These are phyloP conservation scores for Hypoxylon cercidicola DNA, from an alignment of 495 filamentous ascomycete species.

Conservation along the genomic window DNA sequence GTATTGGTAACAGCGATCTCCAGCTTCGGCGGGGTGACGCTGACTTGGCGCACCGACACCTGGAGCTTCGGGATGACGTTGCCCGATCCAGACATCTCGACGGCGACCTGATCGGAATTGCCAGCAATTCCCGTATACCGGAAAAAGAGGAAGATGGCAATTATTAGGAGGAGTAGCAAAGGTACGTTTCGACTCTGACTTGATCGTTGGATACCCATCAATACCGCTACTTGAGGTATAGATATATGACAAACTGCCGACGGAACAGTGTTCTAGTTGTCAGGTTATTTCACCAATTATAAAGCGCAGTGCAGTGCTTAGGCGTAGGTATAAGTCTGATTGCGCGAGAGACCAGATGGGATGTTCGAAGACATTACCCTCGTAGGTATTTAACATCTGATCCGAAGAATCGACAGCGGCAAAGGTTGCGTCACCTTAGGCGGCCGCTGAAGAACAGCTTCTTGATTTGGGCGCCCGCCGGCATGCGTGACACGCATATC, in stretches of 20 bases:
- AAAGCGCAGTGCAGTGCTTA: too few species aligned
- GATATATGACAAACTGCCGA: too few species aligned
- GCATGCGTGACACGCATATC: background rate
- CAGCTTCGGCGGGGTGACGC: conserved; percentile 38
- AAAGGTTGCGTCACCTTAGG: conserved; percentile 20
- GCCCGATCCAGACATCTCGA: conserved; percentile 21
- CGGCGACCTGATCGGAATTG: conserved; percentile 26
- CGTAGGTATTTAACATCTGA: conserved; percentile 18
- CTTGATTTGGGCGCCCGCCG: conserved; percentile 18
- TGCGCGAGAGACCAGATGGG: too few species aligned
- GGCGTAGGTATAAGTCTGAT: too few species aligned
- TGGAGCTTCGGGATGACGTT: conserved; percentile 42
- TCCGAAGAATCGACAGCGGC: conserved; percentile 4
- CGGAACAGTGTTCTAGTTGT: too few species aligned
- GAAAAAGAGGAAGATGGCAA: conserved; percentile 10
- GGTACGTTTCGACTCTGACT: conserved; percentile 9
- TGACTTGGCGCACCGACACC: conserved; percentile 45
- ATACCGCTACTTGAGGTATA: background rate
- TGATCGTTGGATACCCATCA: conserved; percentile 15
- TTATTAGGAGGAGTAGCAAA: conserved; percentile 5
- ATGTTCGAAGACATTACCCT: background rate
- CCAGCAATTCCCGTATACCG: conserved; percentile 24
- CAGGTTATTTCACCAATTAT: background rate
- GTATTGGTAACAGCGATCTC: conserved; percentile 56
- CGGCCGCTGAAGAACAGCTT: conserved; percentile 20